Base-by-base conservation (phyloP, 1,139 yeast species). In the Kodamaea fungicola region DNA sequence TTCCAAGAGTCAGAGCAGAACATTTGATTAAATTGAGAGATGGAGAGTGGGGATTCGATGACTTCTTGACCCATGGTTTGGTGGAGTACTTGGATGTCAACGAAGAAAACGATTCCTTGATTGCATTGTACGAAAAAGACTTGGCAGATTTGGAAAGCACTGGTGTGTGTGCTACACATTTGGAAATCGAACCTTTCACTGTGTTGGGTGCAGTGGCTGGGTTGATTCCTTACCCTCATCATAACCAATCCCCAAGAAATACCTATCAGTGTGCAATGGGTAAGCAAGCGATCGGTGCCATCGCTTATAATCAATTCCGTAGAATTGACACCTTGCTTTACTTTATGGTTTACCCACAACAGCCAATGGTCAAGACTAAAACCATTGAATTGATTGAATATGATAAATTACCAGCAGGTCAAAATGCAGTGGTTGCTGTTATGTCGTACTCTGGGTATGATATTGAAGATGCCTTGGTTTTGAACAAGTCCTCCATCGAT, bases 241-340 rank as follows among this genome's bases (percentile, higher is more conserved):
- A 92, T 62, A 92, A 92, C 62, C 98, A 92, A 69, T 89, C 97
- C 4, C 98, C 98, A 34, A 83, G 98, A 76, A 92, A 92, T 61
- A 92, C 98, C 0, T 92, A 92, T 68, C 98, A 92, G 69, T 92
- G 97, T 77, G 98, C 98, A 60, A 92, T 92, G 98, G 98, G 98
- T 80, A 92, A 92, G 70, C 99, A 92, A 68, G 98, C 98, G 16
- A 92, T 92, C 62, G 99, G 99, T 49, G 97, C 97, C 7, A 94
- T 94, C 64, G 97, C 95, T 22, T 92, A 92, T 62, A 92, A 92
- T 62, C 98, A 92, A 64, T 86, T 92, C 66, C 78, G 89, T 58
- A 80, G 99, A 63, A 92, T 92, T 50, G 99, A 92, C 57, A 94
- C 99, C 1, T 67, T 92, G 52, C 70, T 94, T 47, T 92, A 92